Evolutionary conservation across 495 filamentous ascomycete species (phyloP), one percentile per base, ranked within the genome.

Genomic region (Lindgomyces ingoldianus): DNA sequence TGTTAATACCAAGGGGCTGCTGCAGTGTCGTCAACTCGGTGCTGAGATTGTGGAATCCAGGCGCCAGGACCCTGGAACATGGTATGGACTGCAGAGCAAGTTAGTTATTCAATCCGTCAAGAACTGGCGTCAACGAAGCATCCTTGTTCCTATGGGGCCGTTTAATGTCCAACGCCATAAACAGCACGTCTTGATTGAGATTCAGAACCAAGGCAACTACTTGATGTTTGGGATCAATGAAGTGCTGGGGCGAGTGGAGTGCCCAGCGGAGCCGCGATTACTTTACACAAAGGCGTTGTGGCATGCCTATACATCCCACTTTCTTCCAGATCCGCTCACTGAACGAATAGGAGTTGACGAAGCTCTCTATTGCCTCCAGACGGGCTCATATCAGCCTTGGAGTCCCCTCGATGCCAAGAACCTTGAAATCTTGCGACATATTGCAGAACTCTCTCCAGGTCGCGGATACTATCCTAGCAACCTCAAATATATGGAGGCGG

Each of bases 51-150:
- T 75, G 63, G 25, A 25, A 1, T n/a, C 58, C 8, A 33, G 53
- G 47, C 44, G 74, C 66, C 65, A 75, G 54, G 53, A 77, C 55
- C 49, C 57, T 72, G 82, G 82, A 2, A 82, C 79, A 1, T 79
- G 75, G 76, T 83, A 84, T 56, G 82, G 82, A 0, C 71, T 84
- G 3, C 24, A 57, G 1, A 77, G 74, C 46, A 82, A 76, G 60
- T 60, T 84, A 8, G 78, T 84, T 1, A 62, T 83, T 24, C 75
- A 77, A 2, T 74, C 78, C 26, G 57, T 63, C 0, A 27, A 46
- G n/a, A 70, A 78, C 58, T 29, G 41, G n/a, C 21, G 54, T n/a
- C 75, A 78, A 21, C 68, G 73, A 18, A 74, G 70, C 56, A 62
- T 75, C 18, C 16, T 75, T 29, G 52, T 72, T 29, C 67, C 71